Evolutionary conservation across 2,329 filamentous ascomycete species (phyloP).

Genomic region (Hypoxylon sp.): DNA sequence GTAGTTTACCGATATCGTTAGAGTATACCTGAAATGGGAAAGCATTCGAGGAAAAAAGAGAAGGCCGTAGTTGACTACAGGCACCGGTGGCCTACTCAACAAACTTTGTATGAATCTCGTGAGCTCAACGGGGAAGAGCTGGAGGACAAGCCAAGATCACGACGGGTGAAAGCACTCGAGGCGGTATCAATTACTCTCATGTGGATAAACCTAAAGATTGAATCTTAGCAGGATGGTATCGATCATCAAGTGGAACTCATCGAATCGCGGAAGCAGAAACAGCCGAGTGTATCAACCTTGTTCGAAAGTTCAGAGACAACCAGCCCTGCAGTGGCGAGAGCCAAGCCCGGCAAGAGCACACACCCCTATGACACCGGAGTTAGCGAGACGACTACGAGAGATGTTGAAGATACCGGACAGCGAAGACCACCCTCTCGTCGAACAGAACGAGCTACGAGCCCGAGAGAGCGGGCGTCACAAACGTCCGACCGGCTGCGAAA

Average conservation of each 20-base stretch:
- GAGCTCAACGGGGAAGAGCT: constrained; percentile 8
- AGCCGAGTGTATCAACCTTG: constrained; percentile 23
- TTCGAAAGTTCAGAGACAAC: constrained; percentile 2
- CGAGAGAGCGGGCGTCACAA: constrained; percentile 2
- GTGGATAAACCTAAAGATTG: constrained; percentile 48
- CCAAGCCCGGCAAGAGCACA: constrained; percentile 51
- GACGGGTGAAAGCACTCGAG: constrained; percentile 44
- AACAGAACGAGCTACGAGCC: not conserved
- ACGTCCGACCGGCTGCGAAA: constrained; percentile 2
- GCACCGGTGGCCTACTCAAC: constrained; percentile 52
- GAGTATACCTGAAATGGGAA: constrained; percentile 17
- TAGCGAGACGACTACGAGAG: constrained; percentile 11
- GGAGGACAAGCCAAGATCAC: constrained; percentile 20
- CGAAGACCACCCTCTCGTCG: constrained; percentile 3
- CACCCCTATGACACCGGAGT: constrained; percentile 53
- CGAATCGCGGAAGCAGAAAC: constrained; percentile 38
- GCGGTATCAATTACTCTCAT: constrained; percentile 40
- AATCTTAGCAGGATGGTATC: constrained; percentile 47
- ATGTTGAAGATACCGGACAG: constrained; percentile 3
- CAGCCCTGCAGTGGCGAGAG: constrained; percentile 7
- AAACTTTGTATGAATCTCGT: constrained; percentile 48
- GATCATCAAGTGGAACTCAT: constrained; percentile 45
- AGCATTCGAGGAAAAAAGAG: constrained; percentile 24
- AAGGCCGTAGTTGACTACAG: constrained; percentile 47
- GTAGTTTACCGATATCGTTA: not conserved